Evolutionary conservation across 257 asterid genomes (phyloP), one percentile per base, ranked within the genome.

Genomic region (Nicotiana knightiana): DNA sequence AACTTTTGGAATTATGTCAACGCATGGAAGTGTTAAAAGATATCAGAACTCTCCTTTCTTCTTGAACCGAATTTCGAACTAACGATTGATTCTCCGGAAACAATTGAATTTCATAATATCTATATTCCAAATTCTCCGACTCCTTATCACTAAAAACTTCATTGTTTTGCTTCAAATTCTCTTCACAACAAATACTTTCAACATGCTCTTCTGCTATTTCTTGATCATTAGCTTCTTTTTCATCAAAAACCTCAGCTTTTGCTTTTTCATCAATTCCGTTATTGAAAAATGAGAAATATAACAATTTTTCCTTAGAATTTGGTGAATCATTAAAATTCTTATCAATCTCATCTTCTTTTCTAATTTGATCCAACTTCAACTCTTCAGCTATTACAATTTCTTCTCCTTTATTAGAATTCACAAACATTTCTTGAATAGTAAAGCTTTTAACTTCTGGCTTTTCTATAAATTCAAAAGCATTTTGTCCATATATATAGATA

Each of bases 341-440:
- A 21, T 21, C 24, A 83, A 63, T 59, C 32, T 21, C 24, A 21
- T 21, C 24, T 21, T 21, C 24, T 0, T 21, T 21, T 21, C 24
- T 21, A 21, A 21, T 21, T 21, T 21, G 24, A 21, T 0, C 24
- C 24, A 21, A 21, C 24, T 21, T 21, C 24, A 21, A 21, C 24
- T 21, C 24, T 9, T 70, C 82, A 78, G 30, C 53, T 48, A 51
- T 28, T 28, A 28, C 1, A 77, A 77, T 51, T 11, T 46, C 64
- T 53, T 16, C 33, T 9, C 63, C 87, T 43, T 92, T 90, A 81
- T 80, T 57, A 63, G 90, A 75, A 64, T 83, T 89, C 79, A 83
- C 85, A 88, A 91, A 91, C 88, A 93, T 66, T 81, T 92, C 95
- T 59, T 88, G 88, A 62, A 89, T 85, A 30, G 67, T 77, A 83